Percentiles rank a stretch among this genome's conserved stretches.
These are phyloP conservation scores for Neofusicoccum parvum DNA, from an alignment of 2,329 filamentous ascomycete genomes.

Conservation along the genomic window DNA sequence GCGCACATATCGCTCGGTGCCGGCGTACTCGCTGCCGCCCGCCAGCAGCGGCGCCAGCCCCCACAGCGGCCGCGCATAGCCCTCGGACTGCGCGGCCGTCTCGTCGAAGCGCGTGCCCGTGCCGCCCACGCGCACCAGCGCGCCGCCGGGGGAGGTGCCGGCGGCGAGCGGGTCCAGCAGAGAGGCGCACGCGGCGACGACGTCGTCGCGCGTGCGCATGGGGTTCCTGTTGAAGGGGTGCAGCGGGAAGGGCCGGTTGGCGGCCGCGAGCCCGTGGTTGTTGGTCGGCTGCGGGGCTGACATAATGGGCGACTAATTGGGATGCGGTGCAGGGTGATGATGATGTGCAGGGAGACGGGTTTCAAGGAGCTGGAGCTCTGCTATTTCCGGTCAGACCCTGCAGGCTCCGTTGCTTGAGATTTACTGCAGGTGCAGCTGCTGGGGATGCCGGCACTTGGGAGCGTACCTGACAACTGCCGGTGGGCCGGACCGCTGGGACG, in stretches of 20 bases:
- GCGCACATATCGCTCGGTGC: constrained; percentile 67
- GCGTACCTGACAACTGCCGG: background rate
- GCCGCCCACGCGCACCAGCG: constrained; percentile 67
- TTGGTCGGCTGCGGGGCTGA: background rate
- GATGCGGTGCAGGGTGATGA: too few species aligned
- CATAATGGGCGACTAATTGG: background rate
- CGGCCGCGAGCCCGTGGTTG: constrained; percentile 28
- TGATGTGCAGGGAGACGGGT: too few species aligned
- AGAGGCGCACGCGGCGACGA: constrained; percentile 45
- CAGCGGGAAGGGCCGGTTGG: constrained; percentile 45
- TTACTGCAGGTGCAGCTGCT: background rate
- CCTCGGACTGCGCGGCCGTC: constrained; percentile 75
- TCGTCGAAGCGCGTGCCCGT: constrained; percentile 79
- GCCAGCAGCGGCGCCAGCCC: constrained; percentile 71
- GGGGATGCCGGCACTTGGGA: background rate
- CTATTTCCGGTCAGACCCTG: too few species aligned
- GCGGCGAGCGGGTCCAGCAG: constrained; percentile 71
- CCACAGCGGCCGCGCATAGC: constrained; percentile 75
- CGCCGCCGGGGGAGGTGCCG: constrained; percentile 69
- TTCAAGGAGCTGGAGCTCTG: too few species aligned
- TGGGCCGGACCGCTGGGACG: background rate
- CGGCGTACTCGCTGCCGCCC: constrained; percentile 66
- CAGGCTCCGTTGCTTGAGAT: background rate
- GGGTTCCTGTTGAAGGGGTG: constrained; percentile 49
- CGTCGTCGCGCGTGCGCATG: constrained; percentile 44